These are phyloP conservation scores for Candida sojae DNA, from an alignment of 1,139 yeast genomes.

Conservation along the genomic window DNA sequence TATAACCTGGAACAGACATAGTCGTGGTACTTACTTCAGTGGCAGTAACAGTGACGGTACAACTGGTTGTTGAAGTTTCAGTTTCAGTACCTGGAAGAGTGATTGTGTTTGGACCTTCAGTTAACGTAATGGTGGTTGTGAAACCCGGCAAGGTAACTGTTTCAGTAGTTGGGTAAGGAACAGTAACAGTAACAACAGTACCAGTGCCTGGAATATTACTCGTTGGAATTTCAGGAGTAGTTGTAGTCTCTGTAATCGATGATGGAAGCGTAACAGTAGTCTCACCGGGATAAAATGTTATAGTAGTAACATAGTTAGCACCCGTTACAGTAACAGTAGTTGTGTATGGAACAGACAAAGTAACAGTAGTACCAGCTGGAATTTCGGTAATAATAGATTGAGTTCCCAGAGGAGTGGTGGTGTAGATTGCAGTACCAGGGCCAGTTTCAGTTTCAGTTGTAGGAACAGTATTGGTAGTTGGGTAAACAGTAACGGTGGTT, in stretches of 20 bases:
- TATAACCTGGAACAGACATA: background rate
- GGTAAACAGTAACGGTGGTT: constrained; percentile 5
- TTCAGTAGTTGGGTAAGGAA: background rate
- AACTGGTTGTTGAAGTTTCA: background rate
- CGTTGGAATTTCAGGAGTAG: background rate
- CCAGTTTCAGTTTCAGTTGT: background rate
- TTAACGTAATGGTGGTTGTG: constrained; percentile 1
- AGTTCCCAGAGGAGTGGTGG: background rate
- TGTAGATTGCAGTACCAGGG: background rate
- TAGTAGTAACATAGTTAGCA: background rate
- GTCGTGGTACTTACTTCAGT: background rate
- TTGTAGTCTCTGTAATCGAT: background rate
- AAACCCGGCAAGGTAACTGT: constrained; percentile 1
- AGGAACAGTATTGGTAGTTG: background rate
- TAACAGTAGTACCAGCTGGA: constrained; percentile 2
- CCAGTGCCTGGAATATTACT: background rate
- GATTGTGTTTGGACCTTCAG: constrained; percentile 1
- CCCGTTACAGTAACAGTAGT: constrained; percentile 1
- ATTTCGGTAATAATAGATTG: background rate
- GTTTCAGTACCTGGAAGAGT: constrained; percentile 1
- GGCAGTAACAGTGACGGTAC: background rate
- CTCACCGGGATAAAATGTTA: background rate
- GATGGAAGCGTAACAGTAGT: background rate
- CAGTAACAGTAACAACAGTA: constrained; percentile 3
- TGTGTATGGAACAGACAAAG: background rate